These are phyloP conservation scores for Hericium rajendrae DNA, from an alignment of 768 basidiomycete genomes.

Conservation along the genomic window DNA sequence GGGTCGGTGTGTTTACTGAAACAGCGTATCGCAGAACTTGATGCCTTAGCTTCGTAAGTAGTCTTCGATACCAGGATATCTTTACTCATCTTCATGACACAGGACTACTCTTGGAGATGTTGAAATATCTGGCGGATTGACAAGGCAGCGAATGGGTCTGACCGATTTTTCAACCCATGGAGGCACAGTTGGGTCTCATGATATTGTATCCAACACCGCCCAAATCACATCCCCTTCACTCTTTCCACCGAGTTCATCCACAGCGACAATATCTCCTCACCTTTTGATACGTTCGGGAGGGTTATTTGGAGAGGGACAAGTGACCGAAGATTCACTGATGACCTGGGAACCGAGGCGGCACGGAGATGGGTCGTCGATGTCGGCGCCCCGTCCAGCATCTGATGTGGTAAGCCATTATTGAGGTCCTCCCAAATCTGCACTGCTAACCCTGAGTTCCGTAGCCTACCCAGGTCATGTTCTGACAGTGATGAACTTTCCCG, in stretches of 20 bases:
- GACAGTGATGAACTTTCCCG: not conserved
- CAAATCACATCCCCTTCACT: too few species aligned
- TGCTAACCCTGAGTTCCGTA: not conserved
- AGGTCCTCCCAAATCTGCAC: not conserved
- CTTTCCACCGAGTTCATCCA: too few species aligned
- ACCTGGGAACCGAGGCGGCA: constrained; percentile 45
- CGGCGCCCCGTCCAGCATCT: too few species aligned
- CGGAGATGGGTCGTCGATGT: not conserved
- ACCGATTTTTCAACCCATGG: too few species aligned
- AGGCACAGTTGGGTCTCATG: too few species aligned
- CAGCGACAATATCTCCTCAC: not conserved
- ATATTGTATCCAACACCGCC: too few species aligned
- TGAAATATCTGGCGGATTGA: not conserved
- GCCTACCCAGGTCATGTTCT: not conserved
- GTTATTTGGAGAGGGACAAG: constrained; percentile 2
- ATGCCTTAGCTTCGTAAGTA: constrained; percentile 43
- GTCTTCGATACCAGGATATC: not conserved
- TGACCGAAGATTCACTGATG: constrained; percentile 49
- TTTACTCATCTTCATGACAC: too few species aligned
- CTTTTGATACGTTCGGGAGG: not conserved
- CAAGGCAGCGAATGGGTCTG: too few species aligned
- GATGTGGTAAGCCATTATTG: not conserved
- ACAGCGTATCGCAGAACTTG: constrained; percentile 41
- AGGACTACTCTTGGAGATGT: not conserved
- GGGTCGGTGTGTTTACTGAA: constrained; percentile 26